phyloP scores from a whole-genome alignment of 805 yeast genomes.

The Myxozyma nipponensis region DNA sequence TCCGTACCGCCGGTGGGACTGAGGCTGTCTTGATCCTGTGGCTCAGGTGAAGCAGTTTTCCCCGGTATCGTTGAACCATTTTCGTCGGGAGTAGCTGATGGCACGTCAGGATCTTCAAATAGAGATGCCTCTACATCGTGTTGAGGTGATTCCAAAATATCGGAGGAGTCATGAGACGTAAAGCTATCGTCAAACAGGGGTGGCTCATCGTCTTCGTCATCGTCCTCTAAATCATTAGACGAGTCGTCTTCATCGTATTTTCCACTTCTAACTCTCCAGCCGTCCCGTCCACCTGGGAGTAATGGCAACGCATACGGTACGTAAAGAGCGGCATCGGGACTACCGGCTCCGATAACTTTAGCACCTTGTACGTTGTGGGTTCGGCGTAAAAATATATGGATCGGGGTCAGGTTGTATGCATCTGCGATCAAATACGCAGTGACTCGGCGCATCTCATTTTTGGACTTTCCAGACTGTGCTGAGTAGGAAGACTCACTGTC shows the following conservation, averaged over 20 bases:
- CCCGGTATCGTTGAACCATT: conserved; percentile 38
- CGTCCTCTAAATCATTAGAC: not conserved
- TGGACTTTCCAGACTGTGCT: not conserved
- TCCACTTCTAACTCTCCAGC: conserved; percentile 64
- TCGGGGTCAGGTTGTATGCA: conserved; percentile 61
- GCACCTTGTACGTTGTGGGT: conserved; percentile 76
- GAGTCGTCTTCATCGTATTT: conserved; percentile 16
- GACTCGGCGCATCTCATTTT: conserved; percentile 46
- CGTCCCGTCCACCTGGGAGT: conserved; percentile 59
- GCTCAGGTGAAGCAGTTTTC: not conserved
- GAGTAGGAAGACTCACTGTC: not conserved
- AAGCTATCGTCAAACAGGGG: not conserved
- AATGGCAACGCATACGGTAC: conserved; percentile 86
- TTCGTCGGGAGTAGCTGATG: not conserved
- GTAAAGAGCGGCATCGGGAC: conserved; percentile 77
- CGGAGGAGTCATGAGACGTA: not conserved
- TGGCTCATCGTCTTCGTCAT: not conserved
- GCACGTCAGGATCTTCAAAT: not conserved
- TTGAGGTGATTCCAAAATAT: not conserved
- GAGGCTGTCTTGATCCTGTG: not conserved
- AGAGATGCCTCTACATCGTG: not conserved
- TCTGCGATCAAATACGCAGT: conserved; percentile 92
- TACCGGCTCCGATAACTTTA: conserved; percentile 50
- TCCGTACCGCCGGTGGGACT: not conserved
- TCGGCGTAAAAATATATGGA: conserved; percentile 59